Percentiles rank a stretch among this genome's conserved stretches.
phyloP scores from a whole-genome alignment of 257 asterid species.

The Ajuga chamaepitys region DNA sequence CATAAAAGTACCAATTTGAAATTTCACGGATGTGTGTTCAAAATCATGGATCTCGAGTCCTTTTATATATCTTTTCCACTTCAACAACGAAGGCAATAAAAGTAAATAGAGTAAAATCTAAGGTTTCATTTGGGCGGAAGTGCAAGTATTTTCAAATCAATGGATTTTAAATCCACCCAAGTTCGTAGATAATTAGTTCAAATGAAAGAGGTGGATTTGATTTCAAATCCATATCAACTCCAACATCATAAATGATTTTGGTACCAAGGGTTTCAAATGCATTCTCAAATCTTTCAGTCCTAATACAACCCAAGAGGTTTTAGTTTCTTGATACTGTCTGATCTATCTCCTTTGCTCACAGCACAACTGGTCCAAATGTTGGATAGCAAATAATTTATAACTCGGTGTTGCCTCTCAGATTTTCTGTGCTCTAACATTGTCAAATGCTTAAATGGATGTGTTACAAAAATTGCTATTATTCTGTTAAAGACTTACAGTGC shows the following conservation, averaged over 20 bases:
- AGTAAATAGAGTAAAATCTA: background rate
- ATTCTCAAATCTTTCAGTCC: too few species aligned
- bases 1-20: background rate
- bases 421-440: background rate
- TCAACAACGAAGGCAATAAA: background rate
- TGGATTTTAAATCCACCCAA: too few species aligned
- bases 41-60: background rate
- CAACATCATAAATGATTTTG: too few species aligned
- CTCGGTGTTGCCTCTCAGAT: background rate
- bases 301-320: too few species aligned
- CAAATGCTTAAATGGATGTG: background rate
- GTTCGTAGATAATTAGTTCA: too few species aligned
- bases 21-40: background rate
- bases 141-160: too few species aligned
- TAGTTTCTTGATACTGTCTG: background rate
- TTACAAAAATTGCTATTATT: background rate
- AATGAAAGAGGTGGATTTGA: too few species aligned
- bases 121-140: too few species aligned
- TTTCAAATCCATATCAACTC: too few species aligned
- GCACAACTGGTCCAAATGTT: background rate
- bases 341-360: background rate
- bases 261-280: too few species aligned
- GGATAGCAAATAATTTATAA: background rate
- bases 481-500: background rate
- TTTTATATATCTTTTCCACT: background rate